Base-by-base conservation (phyloP, 164 flowering plant species). In the Magnolia changhungtana region DNA sequence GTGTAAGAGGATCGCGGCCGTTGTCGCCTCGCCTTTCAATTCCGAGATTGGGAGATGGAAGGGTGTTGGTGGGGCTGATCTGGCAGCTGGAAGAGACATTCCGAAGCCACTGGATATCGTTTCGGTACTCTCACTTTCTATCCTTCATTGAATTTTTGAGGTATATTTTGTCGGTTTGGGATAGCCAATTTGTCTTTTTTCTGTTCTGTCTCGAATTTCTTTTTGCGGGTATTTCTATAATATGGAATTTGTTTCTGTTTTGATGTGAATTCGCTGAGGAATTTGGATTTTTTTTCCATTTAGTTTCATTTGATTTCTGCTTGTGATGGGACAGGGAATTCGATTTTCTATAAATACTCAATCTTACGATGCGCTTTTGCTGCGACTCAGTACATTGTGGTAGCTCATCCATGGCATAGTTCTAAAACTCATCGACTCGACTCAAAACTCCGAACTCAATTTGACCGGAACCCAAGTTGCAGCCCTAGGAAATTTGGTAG, bases 81-180 rank as follows among this genome's bases (percentile, higher is more conserved):
- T 16, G 71, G n/a, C 13, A 82, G 79, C 0, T 7, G 93, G 73
- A 1, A 85, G 95, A 76, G 98, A 96, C 80, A 87, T 85, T n/a
- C 93, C 97, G 1, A 95, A 95, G 83, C 96, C 98, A 0, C 91
- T 95, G 27, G 99, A 93, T 74, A 80, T 92, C 23, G 92, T 93
- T 21, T 89, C 97, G 77, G 99, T 93, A 80, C 18, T 91, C 83
- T 78, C 65, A 50, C 74, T 31, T 8, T n/a, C 31, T 21, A 7
- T 7, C 66, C 50, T 49, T 20, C 19, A 69, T 69, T 7, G 11
- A 45, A 69, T 69, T 71, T 51, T 51, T 29, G 18, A 23, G 18
- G 27, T 71, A 51, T 50, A 23, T 72, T 59, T 29, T 58, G 27
- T 52, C 37, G 18, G 5, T 45, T 9, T 16, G 72, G 72, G 20